Evolutionary conservation across 1,284 basidiomycete genomes (phyloP).

Genomic region (Tetrapyrgos nigripes): DNA sequence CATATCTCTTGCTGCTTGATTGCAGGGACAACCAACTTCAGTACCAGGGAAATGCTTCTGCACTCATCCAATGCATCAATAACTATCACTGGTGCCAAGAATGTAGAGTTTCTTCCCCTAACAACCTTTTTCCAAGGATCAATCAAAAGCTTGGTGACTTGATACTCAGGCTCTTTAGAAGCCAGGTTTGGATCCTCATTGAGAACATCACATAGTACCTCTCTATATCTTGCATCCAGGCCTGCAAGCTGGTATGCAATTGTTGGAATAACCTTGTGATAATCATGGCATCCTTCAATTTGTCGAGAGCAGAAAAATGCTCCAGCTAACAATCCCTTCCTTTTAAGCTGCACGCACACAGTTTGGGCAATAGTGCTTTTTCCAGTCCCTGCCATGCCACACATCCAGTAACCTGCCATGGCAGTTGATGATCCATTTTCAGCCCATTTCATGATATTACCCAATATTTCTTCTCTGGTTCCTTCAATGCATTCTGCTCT

Average conservation of each 20-base stretch:
- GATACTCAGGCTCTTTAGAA: not conserved
- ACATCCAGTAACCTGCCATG: too few species aligned
- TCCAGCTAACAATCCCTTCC: too few species aligned
- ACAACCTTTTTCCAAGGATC: not conserved
- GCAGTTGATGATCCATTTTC: too few species aligned
- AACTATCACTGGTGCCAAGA: too few species aligned
- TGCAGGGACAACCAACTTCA: not conserved
- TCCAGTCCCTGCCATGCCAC: too few species aligned
- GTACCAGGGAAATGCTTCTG: too few species aligned
- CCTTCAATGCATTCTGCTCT: too few species aligned
- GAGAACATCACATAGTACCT: not conserved
- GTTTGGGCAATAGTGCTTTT: too few species aligned
- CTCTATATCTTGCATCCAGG: not conserved
- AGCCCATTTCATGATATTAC: too few species aligned
- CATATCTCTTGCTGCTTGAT: not conserved
- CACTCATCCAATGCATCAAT: too few species aligned
- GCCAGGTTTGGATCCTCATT: not conserved
- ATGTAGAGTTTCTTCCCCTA: not conserved
- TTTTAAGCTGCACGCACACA: too few species aligned
- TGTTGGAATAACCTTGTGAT: not conserved
- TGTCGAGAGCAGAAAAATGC: slow-evolving; percentile 1
- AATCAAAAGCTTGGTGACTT: not conserved
- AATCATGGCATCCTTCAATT: not conserved
- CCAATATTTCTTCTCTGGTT: too few species aligned
- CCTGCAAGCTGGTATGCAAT: slow-evolving; percentile 7